Conservation (phyloP, 495 filamentous ascomycete genomes). For the Staphylotrichum longicolle region DNA sequence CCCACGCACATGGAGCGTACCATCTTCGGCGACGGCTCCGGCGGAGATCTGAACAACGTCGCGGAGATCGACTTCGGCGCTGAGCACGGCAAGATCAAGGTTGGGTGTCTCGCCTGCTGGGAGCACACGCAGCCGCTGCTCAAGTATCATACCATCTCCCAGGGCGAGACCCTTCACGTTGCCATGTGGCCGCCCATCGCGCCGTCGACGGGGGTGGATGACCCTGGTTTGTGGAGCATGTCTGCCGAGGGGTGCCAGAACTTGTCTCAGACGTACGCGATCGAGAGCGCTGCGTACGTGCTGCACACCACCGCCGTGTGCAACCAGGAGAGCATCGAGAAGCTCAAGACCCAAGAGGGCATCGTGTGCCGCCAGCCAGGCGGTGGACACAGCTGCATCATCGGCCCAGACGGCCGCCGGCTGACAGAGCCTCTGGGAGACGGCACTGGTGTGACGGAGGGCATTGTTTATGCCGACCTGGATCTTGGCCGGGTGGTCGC, state of each 20-base stretch:
- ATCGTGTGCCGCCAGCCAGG: not conserved
- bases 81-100: constrained; percentile 4
- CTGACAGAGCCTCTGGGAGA: constrained; percentile 1
- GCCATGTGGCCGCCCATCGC: constrained; percentile 6
- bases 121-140: constrained; percentile 6
- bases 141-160: constrained; percentile 1
- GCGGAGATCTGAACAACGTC: not conserved
- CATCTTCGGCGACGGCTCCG: constrained; percentile 4
- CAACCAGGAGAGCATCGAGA: constrained; percentile 3
- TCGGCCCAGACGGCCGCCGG: not conserved
- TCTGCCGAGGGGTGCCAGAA: constrained; percentile 3
- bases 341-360: not conserved
- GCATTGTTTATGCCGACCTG: constrained; percentile 2
- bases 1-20: constrained; percentile 1
- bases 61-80: not conserved
- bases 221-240: constrained; percentile 5
- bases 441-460: not conserved
- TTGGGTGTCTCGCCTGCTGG: constrained; percentile 2
- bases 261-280: not conserved
- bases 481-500: not conserved
- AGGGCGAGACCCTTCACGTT: constrained; percentile 3
- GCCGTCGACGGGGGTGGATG: not conserved
- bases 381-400: constrained; percentile 5
- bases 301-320: not conserved
- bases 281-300: not conserved